phyloP scores from a whole-genome alignment of 345 rosid genomes.

The Geranium rotundifolium region DNA sequence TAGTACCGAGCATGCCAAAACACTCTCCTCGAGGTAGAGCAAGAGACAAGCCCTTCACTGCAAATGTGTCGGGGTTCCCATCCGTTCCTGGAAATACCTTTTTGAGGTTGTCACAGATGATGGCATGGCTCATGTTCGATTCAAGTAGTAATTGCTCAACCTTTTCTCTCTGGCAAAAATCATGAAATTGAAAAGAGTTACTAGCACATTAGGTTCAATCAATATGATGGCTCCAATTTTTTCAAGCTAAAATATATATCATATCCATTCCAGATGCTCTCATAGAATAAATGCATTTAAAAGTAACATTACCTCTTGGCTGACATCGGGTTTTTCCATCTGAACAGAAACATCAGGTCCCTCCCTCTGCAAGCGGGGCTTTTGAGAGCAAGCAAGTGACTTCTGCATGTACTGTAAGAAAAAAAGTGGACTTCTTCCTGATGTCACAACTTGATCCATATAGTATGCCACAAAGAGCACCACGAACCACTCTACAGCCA shows the following conservation, averaged over 20 bases:
- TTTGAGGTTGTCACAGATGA: constrained; percentile 56
- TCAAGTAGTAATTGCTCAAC: constrained; percentile 62
- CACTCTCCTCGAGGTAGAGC: constrained; percentile 88
- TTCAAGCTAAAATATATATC: no score
- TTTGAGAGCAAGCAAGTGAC: constrained; percentile 20
- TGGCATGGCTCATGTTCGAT: constrained; percentile 37
- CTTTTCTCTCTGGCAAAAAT: constrained; percentile 46
- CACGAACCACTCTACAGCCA: constrained; percentile 58
- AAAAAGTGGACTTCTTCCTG: constrained; percentile 42
- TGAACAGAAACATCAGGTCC: constrained; percentile 47
- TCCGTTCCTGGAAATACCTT: constrained; percentile 86
- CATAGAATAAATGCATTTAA: no score
- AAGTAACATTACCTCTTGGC: constrained; percentile 48
- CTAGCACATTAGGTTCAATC: neutral
- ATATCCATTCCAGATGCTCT: no score
- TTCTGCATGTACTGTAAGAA: constrained; percentile 33
- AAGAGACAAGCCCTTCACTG: constrained; percentile 84
- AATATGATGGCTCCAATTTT: no score
- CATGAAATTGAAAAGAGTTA: neutral
- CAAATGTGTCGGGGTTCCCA: constrained; percentile 76
- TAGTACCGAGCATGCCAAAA: constrained; percentile 98
- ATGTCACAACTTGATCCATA: constrained; percentile 43
- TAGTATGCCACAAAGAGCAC: constrained; percentile 55
- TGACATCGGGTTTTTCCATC: constrained; percentile 70
- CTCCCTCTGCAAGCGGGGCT: constrained; percentile 47